Base-by-base conservation (phyloP, 441 rosid genomes). In the Brassica balearica region DNA sequence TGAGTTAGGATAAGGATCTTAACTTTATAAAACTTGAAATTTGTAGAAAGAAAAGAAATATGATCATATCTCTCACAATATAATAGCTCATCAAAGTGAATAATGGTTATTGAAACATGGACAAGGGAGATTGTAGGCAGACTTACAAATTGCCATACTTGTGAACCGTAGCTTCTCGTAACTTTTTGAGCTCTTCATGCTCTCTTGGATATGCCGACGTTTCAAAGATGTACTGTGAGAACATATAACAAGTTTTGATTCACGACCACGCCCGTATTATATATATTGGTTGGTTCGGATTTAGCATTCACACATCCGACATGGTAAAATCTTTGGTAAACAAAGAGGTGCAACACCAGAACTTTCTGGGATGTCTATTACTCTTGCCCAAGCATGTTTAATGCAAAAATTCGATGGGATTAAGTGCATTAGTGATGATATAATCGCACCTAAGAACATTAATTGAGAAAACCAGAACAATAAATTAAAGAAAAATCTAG, bases 131-230 rank as follows among this genome's bases (percentile, higher is more conserved):
- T 63, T 32, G 59, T 41, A 68, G n/a, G 1, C n/a, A 25, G 15
- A 81, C 75, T 79, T 78, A 84, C 91, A 62, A 19, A 36, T 72
- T 83, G 71, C 69, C 77, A 69, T 83, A 88, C n/a, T 87, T 83
- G 2, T 63, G 48, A 2, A 56, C 63, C 2, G 87, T 90, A 43
- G 86, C 89, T 63, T 86, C 85, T 68, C 90, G 67, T n/a, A 91
- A 7, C 20, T 84, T 81, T 74, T 76, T 88, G 22, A 87, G 86
- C 51, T 79, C 79, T 22, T 82, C 79, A 41, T 88, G 88, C 83
- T 91, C 96, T 73, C 85, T 86, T 7, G 89, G 94, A 66, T 76
- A 86, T n/a, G 81, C 90, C 19, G 85, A 81, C 1, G 90, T 88
- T 48, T 91, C 87, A 1, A 32, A 65, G 12, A 89, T 77, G 55